A percentile compares a stretch with the other conserved stretches of the same genome.
These are phyloP conservation scores for Tetraselmis striata DNA, from an alignment of 139 green algal species.

Conservation along the genomic window DNA sequence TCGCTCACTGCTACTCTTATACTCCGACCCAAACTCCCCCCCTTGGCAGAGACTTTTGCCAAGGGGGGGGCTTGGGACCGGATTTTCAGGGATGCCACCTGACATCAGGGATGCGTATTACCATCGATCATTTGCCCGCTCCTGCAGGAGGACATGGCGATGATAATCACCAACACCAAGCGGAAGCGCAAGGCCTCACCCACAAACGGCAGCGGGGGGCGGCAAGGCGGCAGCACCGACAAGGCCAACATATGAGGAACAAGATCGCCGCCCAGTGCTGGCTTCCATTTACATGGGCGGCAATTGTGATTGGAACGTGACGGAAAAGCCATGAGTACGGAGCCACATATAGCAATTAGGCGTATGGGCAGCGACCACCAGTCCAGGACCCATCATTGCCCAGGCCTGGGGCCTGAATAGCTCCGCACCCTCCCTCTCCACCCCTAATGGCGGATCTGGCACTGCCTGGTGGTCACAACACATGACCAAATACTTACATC, in stretches of 20 bases:
- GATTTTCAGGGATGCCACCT: no score
- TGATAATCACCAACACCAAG: neutral
- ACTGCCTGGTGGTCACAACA: no score
- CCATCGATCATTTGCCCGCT: neutral
- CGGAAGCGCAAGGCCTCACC: neutral
- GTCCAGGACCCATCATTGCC: neutral
- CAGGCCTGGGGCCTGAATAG: neutral
- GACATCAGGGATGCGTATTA: neutral
- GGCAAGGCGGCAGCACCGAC: neutral
- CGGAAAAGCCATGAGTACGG: no score
- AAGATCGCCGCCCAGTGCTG: neutral
- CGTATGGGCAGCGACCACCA: no score
- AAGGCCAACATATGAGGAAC: neutral
- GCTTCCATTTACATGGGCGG: neutral
- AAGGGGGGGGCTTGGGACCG: no score
- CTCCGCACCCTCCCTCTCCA: no score
- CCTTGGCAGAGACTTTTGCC: no score
- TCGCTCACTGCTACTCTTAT: neutral
- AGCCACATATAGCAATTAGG: no score
- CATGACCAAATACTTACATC: no score
- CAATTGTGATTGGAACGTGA: neutral
- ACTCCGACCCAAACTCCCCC: no score
- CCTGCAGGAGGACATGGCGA: neutral
- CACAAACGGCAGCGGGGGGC: neutral
- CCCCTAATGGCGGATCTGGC: no score